phyloP scores from a whole-genome alignment of 352 stramenopile genomes.

The Phytophthora aleatoria region DNA sequence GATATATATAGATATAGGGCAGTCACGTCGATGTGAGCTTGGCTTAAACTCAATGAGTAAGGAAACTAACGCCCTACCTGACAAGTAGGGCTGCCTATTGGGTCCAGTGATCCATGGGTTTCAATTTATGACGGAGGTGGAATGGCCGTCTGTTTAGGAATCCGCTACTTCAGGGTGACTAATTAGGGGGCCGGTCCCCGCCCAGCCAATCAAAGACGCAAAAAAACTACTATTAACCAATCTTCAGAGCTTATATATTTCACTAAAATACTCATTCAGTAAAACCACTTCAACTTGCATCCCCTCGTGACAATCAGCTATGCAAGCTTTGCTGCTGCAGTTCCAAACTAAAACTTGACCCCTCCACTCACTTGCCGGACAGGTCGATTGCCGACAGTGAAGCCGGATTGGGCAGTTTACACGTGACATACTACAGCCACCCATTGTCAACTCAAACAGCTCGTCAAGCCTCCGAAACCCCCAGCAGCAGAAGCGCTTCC shows the following conservation, averaged over 20 bases:
- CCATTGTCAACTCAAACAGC: not conserved
- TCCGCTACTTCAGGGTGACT: conserved; percentile 54
- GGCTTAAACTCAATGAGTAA: conserved; percentile 95
- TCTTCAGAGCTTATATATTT: not conserved
- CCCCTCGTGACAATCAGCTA: no score
- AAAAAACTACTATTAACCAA: conserved; percentile 1
- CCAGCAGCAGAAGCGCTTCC: not conserved
- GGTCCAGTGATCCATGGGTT: conserved; percentile 55
- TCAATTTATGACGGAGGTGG: conserved; percentile 82
- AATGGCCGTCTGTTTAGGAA: conserved; percentile 59
- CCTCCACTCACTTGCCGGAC: no score
- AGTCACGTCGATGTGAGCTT: not conserved
- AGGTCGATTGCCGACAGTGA: not conserved
- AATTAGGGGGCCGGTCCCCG: conserved; percentile 56
- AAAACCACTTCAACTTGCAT: no score
- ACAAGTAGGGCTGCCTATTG: conserved; percentile 74
- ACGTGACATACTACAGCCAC: no score
- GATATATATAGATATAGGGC: not conserved
- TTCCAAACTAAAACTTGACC: no score
- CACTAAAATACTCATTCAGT: not conserved
- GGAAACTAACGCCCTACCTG: conserved; percentile 90
- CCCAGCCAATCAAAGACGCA: conserved; percentile 14
- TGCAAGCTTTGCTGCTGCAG: no score
- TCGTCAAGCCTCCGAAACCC: not conserved
- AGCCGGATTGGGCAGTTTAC: not conserved